These are phyloP conservation scores for Musa acuminata DNA, from an alignment of 176 grass and related monocot genomes.

Conservation along the genomic window DNA sequence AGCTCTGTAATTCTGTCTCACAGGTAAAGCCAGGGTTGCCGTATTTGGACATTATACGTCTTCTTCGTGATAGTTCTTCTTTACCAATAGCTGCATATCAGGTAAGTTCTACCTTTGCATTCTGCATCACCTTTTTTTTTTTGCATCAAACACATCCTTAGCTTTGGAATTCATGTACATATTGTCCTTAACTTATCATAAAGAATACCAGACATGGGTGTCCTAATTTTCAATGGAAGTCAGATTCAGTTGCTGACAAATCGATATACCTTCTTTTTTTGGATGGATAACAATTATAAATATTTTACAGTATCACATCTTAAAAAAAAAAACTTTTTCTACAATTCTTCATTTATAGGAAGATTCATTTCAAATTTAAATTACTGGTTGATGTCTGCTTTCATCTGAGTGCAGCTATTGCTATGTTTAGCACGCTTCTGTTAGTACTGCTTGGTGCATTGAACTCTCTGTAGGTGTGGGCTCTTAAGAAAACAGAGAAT, in stretches of 20 bases:
- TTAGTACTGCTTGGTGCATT: too few relatives aligned
- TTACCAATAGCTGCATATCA: constrained; percentile 97
- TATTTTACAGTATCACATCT: background rate
- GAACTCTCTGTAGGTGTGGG: too few relatives aligned
- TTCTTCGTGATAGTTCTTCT: constrained; percentile 86
- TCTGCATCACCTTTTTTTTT: background rate
- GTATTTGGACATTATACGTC: constrained; percentile 80
- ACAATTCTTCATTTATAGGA: background rate
- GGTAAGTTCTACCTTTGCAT: constrained; percentile 20
- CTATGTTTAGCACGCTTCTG: too few relatives aligned
- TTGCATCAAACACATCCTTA: background rate
- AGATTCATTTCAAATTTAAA: background rate
- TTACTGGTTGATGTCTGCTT: background rate
- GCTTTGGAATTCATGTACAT: background rate
- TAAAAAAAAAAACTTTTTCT: too few relatives aligned
- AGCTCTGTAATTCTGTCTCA: constrained; percentile 10
- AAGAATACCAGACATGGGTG: background rate
- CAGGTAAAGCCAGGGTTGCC: constrained; percentile 96
- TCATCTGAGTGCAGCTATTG: too few relatives aligned
- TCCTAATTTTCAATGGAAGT: background rate
- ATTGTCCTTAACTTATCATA: background rate
- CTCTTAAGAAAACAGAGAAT: too few relatives aligned
- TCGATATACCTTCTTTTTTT: too few relatives aligned
- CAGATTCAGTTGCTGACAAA: background rate
- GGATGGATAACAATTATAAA: background rate